These are phyloP conservation scores for Arachis monticola DNA, from an alignment of 331 rosid species.

Conservation along the genomic window DNA sequence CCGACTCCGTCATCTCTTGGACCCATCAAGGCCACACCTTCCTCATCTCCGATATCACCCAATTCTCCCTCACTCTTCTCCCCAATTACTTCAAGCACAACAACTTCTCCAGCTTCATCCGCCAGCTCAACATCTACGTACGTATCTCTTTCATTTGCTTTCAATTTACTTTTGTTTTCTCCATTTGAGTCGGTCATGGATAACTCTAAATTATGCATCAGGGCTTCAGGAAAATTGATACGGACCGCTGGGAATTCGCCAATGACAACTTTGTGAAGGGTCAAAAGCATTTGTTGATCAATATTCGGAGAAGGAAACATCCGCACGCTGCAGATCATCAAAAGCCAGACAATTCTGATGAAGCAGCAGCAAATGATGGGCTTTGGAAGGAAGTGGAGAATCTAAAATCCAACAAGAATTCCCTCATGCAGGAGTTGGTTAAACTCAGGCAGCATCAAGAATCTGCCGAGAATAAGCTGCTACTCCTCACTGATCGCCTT, in stretches of 20 bases:
- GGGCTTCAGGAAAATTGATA: conserved; percentile 91
- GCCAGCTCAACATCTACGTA: conserved; percentile 87
- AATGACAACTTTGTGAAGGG: conserved; percentile 75
- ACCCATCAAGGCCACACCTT: conserved; percentile 48
- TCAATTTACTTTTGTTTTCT: too few relatives aligned
- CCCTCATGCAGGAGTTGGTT: conserved; percentile 76
- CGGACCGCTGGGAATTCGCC: conserved; percentile 90
- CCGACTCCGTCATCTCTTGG: conserved; percentile 78
- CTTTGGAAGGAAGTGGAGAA: conserved; percentile 85
- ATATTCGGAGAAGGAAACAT: conserved; percentile 74
- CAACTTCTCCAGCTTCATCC: conserved; percentile 82
- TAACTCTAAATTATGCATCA: conserved; percentile 42
- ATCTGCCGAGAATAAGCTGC: conserved; percentile 63
- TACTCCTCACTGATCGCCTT: conserved; percentile 67
- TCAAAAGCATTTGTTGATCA: conserved; percentile 76
- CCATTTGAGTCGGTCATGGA: background rate
- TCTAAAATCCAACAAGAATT: conserved; percentile 72
- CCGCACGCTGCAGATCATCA: conserved; percentile 61
- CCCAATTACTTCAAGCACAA: conserved; percentile 77
- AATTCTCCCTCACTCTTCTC: conserved; percentile 73
- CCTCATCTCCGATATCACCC: conserved; percentile 63
- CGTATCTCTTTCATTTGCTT: background rate
- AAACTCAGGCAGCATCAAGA: conserved; percentile 86
- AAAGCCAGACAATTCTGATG: conserved; percentile 52
- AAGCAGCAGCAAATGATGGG: conserved; percentile 31